Conservation (phyloP, 1,284 basidiomycete species). For the Microbotryum lychnidis-dioicae region DNA sequence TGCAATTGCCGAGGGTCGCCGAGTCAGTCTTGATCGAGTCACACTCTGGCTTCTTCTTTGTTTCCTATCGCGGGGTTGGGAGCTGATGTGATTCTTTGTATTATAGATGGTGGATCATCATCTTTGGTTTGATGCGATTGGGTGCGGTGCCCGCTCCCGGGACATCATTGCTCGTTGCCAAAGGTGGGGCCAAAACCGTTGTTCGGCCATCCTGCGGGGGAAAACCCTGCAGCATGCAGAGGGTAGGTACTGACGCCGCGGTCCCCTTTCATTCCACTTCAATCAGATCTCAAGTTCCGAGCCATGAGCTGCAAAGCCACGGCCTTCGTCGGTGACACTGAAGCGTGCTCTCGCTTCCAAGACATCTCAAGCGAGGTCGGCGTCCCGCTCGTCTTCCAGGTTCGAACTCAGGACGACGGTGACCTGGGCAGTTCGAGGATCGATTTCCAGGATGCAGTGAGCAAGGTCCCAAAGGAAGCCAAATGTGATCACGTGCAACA, state of each 20-base stretch:
- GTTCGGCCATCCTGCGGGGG: too few relatives aligned
- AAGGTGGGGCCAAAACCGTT: slow-evolving; percentile 10
- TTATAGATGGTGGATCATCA: slow-evolving; percentile 19
- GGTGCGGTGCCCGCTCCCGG: slow-evolving; percentile 25
- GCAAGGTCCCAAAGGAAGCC: not conserved
- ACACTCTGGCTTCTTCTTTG: not conserved
- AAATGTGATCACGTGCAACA: slow-evolving; percentile 4
- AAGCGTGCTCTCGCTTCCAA: slow-evolving; percentile 14
- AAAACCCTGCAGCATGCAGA: not conserved
- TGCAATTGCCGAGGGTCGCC: not conserved
- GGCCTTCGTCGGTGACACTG: slow-evolving; percentile 26
- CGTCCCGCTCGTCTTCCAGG: slow-evolving; percentile 19
- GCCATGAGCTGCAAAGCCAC: slow-evolving; percentile 9
- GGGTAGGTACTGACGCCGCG: not conserved
- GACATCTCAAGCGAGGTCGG: slow-evolving; percentile 7
- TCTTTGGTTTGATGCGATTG: slow-evolving; percentile 22
- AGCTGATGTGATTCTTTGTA: not conserved
- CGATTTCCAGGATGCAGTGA: slow-evolving; percentile 13
- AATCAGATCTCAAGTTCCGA: slow-evolving; percentile 26
- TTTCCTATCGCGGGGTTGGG: too few relatives aligned
- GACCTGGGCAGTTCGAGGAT: not conserved
- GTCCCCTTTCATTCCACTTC: not conserved
- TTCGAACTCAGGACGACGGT: slow-evolving; percentile 1
- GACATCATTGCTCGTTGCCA: slow-evolving; percentile 26
- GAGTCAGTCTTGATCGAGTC: slow-evolving; percentile 1